phyloP scores from a whole-genome alignment of 495 filamentous ascomycete species.

The Gamarada debralockiae region DNA sequence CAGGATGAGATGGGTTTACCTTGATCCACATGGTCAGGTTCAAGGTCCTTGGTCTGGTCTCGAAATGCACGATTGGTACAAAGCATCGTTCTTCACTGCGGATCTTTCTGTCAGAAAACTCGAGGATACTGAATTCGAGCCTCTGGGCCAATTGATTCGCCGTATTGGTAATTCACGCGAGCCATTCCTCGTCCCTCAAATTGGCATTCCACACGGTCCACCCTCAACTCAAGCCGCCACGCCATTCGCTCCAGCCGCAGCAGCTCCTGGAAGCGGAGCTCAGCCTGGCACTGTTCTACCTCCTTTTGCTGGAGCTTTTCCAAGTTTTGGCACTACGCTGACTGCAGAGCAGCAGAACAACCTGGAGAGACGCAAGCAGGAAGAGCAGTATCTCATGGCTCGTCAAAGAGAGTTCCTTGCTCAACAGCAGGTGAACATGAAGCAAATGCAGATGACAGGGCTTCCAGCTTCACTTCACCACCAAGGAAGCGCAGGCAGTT shows the following conservation, averaged over 20 bases:
- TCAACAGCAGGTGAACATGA: conserved; percentile 76
- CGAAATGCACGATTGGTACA: conserved; percentile 99
- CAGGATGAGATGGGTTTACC: conserved; percentile 96
- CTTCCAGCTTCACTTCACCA: conserved; percentile 70
- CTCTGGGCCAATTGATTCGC: conserved; percentile 89
- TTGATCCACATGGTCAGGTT: conserved; percentile 85
- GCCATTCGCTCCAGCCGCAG: conserved; percentile 36
- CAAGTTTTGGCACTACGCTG: conserved; percentile 94
- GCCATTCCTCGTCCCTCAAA: conserved; percentile 95
- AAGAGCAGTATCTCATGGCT: conserved; percentile 95
- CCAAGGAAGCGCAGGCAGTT: conserved; percentile 87
- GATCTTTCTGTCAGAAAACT: conserved; percentile 91
- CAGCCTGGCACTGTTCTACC: conserved; percentile 69
- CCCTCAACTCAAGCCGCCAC: conserved; percentile 38
- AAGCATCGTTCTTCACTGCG: conserved; percentile 93
- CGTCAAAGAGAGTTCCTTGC: conserved; percentile 90
- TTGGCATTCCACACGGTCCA: conserved; percentile 84
- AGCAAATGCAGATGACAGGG: conserved; percentile 66
- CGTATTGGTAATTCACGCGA: conserved; percentile 97
- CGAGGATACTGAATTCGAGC: conserved; percentile 92
- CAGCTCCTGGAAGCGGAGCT: conserved; percentile 39
- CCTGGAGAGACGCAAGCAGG: conserved; percentile 91
- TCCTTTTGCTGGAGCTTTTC: conserved; percentile 92
- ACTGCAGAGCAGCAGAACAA: conserved; percentile 98
- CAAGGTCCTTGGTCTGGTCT: conserved; percentile 95